Percentiles rank a stretch among this genome's conserved stretches.
Evolutionary conservation across 2,329 filamentous ascomycete species (phyloP).

Genomic region (Pezicula neosporulosa): DNA sequence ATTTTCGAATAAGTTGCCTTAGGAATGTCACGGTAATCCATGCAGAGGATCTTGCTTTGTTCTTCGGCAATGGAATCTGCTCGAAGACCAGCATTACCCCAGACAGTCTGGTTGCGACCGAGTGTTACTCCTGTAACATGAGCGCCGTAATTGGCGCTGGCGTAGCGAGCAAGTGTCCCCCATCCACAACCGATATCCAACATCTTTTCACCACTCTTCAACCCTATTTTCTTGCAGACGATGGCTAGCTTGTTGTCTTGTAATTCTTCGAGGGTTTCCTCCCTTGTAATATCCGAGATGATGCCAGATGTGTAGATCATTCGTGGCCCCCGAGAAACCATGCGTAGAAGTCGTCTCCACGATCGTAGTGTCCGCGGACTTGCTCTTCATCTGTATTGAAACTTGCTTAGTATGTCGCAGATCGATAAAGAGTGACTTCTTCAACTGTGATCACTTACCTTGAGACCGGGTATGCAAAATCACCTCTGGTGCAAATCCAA

Average conservation of each 20-base stretch:
- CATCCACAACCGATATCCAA: conserved; percentile 68
- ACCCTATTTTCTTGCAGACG: conserved; percentile 64
- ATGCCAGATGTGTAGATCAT: conserved; percentile 32
- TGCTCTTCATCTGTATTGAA: conserved; percentile 26
- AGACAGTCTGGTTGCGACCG: conserved; percentile 67
- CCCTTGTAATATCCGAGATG: conserved; percentile 24
- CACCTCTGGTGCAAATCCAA: conserved; percentile 25
- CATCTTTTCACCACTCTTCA: conserved; percentile 57
- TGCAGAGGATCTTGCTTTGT: conserved; percentile 64
- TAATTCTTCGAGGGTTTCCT: conserved; percentile 30
- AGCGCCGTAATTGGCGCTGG: conserved; percentile 69
- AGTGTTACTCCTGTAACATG: conserved; percentile 72
- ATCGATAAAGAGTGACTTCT: neutral
- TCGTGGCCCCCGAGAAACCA: conserved; percentile 31
- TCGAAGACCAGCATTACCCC: conserved; percentile 65
- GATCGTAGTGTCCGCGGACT: conserved; percentile 29
- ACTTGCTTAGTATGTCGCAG: conserved; percentile 19
- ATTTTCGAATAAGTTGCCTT: conserved; percentile 64
- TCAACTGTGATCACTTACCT: neutral
- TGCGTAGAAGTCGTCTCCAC: conserved; percentile 29
- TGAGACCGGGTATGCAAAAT: conserved; percentile 26
- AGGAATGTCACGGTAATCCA: conserved; percentile 67
- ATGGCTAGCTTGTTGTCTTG: conserved; percentile 55
- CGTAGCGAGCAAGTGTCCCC: conserved; percentile 69
- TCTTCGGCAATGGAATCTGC: conserved; percentile 57